Evolutionary conservation across 2,329 filamentous ascomycete genomes (phyloP).

Genomic region (Diaporthe sp.): DNA sequence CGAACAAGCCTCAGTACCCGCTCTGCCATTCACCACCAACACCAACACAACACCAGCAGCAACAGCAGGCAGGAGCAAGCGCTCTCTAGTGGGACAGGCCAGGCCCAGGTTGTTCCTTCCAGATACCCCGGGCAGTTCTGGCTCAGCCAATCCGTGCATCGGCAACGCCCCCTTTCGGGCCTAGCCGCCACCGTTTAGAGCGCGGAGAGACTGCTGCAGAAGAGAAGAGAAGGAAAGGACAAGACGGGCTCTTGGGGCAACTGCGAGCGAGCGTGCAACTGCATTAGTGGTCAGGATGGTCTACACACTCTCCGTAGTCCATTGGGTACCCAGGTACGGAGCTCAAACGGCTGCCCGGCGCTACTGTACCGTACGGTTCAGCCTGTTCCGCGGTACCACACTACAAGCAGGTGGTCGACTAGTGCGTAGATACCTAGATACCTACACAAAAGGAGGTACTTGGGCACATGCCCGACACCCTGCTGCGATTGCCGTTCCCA

Average conservation of each 20-base stretch:
- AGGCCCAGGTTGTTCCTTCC: constrained; percentile 19
- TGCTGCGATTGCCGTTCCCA: background rate
- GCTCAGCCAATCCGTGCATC: constrained; percentile 19
- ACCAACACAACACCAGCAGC: background rate
- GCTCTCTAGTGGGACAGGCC: background rate
- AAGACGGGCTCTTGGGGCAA: background rate
- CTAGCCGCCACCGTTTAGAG: constrained; percentile 5
- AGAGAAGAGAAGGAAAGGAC: background rate
- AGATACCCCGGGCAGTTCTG: background rate
- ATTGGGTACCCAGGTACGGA: background rate
- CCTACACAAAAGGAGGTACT: background rate
- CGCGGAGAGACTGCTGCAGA: background rate
- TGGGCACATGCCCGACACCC: background rate
- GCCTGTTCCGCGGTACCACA: background rate
- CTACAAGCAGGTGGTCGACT: background rate
- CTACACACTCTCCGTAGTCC: background rate
- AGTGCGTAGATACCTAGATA: too few species aligned
- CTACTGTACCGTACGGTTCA: background rate
- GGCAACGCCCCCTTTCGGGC: background rate
- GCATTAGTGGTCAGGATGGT: background rate
- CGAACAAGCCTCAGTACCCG: background rate
- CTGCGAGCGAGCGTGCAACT: background rate
- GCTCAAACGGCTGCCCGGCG: constrained; percentile 2
- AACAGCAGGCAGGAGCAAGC: background rate
- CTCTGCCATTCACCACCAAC: background rate